Conservation (phyloP, 805 yeast genomes). For the Candida koratica region DNA sequence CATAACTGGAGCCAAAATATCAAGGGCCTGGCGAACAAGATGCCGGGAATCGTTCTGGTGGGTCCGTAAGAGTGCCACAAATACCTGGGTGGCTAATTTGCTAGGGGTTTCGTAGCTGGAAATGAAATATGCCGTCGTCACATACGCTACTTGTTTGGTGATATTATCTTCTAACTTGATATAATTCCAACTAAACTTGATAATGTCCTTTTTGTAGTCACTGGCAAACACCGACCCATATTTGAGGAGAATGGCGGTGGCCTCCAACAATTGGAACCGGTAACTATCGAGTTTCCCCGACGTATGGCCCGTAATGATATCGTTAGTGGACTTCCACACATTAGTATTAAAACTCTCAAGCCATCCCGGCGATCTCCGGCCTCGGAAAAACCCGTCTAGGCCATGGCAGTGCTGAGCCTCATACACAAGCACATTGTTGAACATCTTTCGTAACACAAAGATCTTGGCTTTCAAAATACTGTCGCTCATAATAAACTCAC, state of each 20-base stretch:
- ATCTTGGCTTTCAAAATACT: constrained; percentile 51
- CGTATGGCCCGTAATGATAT: constrained; percentile 47
- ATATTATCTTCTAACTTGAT: constrained; percentile 84
- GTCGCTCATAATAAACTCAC: constrained; percentile 46
- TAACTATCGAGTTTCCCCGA: constrained; percentile 71
- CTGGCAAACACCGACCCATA: constrained; percentile 58
- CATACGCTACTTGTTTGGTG: constrained; percentile 89
- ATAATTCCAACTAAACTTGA: constrained; percentile 92
- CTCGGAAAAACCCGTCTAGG: constrained; percentile 43
- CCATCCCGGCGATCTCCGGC: constrained; percentile 51
- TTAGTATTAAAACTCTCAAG: constrained; percentile 54
- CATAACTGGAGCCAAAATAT: constrained; percentile 83
- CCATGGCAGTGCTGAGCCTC: constrained; percentile 52
- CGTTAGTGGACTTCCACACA: constrained; percentile 69
- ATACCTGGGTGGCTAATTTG: constrained; percentile 84
- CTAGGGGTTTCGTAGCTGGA: constrained; percentile 85
- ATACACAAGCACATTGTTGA: constrained; percentile 61
- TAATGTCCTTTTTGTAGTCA: constrained; percentile 73
- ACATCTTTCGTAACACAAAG: constrained; percentile 51
- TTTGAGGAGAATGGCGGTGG: constrained; percentile 73
- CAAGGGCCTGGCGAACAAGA: constrained; percentile 82
- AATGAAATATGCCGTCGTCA: constrained; percentile 81
- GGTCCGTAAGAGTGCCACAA: constrained; percentile 81
- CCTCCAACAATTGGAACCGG: constrained; percentile 73
- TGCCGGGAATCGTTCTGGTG: constrained; percentile 81